phyloP scores from a whole-genome alignment of 2,329 filamentous ascomycete species.

The Hypomyces rosellus region DNA sequence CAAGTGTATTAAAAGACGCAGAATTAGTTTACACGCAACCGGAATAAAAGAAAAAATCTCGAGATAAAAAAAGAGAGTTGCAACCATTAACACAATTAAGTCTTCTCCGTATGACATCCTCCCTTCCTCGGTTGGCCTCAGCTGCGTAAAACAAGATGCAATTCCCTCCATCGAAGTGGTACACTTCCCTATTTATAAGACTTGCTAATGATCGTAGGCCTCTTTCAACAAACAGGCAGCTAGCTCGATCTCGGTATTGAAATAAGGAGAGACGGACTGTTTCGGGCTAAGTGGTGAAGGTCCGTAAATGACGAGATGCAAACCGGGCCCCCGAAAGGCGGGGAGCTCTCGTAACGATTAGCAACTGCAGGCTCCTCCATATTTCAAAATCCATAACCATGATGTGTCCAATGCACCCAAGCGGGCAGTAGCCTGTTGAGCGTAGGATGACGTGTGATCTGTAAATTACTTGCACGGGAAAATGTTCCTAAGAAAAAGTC shows the following conservation, averaged over 20 bases:
- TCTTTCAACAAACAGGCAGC: constrained; percentile 3
- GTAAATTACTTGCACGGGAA: constrained; percentile 47
- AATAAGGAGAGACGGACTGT: constrained; percentile 2
- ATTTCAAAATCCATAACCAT: constrained; percentile 57
- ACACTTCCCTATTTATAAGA: constrained; percentile 5
- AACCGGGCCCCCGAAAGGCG: constrained; percentile 13
- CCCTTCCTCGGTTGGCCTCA: constrained; percentile 1
- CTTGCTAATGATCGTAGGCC: constrained; percentile 2
- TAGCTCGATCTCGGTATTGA: constrained; percentile 3
- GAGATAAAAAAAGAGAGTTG: constrained; percentile 12
- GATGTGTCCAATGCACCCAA: constrained; percentile 54
- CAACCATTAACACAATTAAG: constrained; percentile 12
- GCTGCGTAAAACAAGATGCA: constrained; percentile 14
- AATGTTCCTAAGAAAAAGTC: constrained; percentile 41
- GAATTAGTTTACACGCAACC: not conserved
- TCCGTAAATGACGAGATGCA: constrained; percentile 20
- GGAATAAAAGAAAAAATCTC: constrained; percentile 10
- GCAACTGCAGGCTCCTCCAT: constrained; percentile 32
- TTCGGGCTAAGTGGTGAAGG: constrained; percentile 11
- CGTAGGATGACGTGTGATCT: constrained; percentile 54
- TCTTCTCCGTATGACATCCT: constrained; percentile 6
- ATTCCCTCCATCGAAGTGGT: constrained; percentile 5
- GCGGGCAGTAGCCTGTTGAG: constrained; percentile 42
- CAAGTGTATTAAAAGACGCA: not conserved
- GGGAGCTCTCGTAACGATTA: constrained; percentile 16